phyloP scores from a whole-genome alignment of 306 rosid genomes.

The Myrica gale region DNA sequence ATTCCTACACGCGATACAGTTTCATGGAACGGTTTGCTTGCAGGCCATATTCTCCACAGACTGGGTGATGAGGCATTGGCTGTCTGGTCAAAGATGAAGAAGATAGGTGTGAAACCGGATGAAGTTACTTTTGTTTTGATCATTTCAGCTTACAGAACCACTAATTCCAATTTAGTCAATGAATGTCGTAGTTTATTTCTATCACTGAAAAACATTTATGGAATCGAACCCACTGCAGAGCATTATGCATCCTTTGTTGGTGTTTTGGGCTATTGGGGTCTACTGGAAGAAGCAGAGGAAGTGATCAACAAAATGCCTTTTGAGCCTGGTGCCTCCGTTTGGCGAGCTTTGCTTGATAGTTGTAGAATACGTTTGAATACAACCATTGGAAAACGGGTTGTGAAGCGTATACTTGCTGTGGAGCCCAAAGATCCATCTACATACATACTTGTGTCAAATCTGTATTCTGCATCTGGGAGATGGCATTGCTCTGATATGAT shows the following conservation, averaged over 20 bases:
- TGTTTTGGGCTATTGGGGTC: conserved; percentile 88
- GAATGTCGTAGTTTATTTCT: conserved; percentile 55
- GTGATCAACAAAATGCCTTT: conserved; percentile 54
- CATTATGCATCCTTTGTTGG: conserved; percentile 71
- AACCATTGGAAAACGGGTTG: conserved; percentile 53
- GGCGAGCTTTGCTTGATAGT: conserved; percentile 87
- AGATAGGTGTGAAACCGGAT: conserved; percentile 60
- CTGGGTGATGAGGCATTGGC: conserved; percentile 68
- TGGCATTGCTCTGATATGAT: conserved; percentile 76
- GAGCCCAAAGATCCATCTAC: conserved; percentile 74
- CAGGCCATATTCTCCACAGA: conserved; percentile 69
- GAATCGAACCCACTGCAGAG: conserved; percentile 53
- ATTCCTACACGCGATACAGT: conserved; percentile 57
- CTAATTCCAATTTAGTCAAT: conserved; percentile 62
- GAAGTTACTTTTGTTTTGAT: conserved; percentile 52
- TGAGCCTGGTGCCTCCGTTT: conserved; percentile 54
- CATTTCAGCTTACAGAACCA: conserved; percentile 70
- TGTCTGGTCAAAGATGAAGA: conserved; percentile 69
- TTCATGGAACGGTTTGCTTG: conserved; percentile 79
- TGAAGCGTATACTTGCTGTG: conserved; percentile 53
- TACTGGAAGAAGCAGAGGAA: conserved; percentile 78
- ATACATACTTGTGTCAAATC: conserved; percentile 72
- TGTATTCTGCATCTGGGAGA: conserved; percentile 83
- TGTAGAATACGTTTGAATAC: conserved; percentile 55
- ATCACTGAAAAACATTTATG: conserved; percentile 52